phyloP scores from a whole-genome alignment of 2,329 filamentous ascomycete species.

The Alternaria atra region DNA sequence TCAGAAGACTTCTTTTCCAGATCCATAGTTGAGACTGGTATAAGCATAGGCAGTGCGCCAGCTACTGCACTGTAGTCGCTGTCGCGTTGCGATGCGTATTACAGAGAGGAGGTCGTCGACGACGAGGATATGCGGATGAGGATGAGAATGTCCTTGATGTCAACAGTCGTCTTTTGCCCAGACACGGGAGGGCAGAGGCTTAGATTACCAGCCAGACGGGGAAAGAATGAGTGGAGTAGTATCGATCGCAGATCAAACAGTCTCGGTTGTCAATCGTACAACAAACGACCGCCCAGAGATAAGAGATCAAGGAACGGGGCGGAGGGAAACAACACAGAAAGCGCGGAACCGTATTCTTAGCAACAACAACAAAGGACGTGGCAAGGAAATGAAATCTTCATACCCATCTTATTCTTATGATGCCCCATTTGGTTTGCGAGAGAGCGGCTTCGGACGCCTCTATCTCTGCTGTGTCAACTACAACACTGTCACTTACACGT shows the following conservation, averaged over 20 bases:
- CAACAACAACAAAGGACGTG: background rate
- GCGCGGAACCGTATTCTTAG: background rate
- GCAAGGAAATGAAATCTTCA: background rate
- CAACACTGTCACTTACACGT: constrained; percentile 15
- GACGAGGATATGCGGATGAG: background rate
- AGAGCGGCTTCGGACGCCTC: constrained; percentile 9
- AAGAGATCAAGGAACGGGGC: background rate
- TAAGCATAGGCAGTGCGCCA: background rate
- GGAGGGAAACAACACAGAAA: background rate
- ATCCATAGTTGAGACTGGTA: background rate
- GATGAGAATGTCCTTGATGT: background rate
- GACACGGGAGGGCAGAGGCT: background rate
- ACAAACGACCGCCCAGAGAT: constrained; percentile 5
- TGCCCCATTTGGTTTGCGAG: background rate
- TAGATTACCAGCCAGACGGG: background rate
- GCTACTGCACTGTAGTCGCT: background rate
- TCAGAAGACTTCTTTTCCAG: constrained; percentile 22
- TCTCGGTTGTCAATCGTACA: background rate
- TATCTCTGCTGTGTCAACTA: constrained; percentile 19
- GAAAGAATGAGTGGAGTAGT: background rate
- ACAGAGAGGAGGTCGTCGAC: background rate
- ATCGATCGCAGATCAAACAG: constrained; percentile 3
- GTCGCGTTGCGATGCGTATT: background rate
- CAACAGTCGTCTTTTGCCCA: background rate
- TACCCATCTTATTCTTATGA: background rate